These are phyloP conservation scores for Chlorella ohadii DNA, from an alignment of 139 green algal species.

Conservation along the genomic window DNA sequence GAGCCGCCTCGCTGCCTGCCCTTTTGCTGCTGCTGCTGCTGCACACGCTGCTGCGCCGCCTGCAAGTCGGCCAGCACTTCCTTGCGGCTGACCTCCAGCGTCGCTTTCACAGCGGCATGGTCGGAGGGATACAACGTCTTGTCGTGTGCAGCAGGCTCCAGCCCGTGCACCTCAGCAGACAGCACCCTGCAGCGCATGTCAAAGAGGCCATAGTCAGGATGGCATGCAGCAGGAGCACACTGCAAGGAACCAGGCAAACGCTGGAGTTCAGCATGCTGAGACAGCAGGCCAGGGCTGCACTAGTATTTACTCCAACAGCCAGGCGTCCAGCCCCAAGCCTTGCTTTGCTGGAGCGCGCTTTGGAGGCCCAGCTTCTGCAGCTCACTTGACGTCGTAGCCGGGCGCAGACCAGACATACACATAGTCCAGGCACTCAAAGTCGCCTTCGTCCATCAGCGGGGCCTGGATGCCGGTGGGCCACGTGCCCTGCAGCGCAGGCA, in stretches of 20 bases:
- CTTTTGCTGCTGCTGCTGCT: background rate
- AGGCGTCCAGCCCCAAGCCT: too few species aligned
- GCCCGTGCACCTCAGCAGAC: conserved; percentile 28
- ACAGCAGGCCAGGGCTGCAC: too few species aligned
- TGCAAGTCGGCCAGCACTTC: background rate
- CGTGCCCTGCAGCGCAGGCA: conserved; percentile 15
- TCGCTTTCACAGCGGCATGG: conserved; percentile 47
- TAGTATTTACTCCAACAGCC: too few species aligned
- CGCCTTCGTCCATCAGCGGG: conserved; percentile 58
- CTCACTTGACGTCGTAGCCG: conserved; percentile 11
- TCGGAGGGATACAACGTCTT: conserved; percentile 58
- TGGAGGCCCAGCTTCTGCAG: background rate
- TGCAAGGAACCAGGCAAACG: too few species aligned
- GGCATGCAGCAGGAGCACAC: too few species aligned
- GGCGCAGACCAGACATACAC: conserved; percentile 49
- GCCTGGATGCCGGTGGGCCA: conserved; percentile 59
- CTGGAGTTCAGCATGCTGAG: too few species aligned
- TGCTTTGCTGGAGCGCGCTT: too few species aligned
- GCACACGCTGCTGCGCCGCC: background rate
- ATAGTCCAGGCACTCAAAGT: conserved; percentile 58
- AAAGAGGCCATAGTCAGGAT: background rate
- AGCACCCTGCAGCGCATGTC: background rate
- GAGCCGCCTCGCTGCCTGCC: background rate
- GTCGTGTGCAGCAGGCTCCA: conserved; percentile 28
- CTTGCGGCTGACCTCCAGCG: conserved; percentile 19